Percentiles rank a stretch among this genome's conserved stretches.
Evolutionary conservation across 495 filamentous ascomycete species (phyloP).

Genomic region (Bacidia rubella): DNA sequence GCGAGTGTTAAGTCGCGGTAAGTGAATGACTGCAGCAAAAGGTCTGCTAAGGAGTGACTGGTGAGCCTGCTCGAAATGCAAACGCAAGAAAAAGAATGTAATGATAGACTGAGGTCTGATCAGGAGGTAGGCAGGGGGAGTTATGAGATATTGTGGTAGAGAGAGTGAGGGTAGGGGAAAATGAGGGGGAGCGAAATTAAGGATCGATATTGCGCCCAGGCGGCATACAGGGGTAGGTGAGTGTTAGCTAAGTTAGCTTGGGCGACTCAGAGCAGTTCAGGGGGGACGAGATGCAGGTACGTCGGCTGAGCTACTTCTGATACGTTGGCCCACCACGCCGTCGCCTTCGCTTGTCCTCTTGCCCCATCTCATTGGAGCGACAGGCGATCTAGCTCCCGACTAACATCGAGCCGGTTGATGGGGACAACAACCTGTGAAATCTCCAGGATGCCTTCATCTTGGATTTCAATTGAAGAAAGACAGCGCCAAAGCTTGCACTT

Average conservation of each 20-base stretch:
- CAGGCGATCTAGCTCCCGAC: neutral
- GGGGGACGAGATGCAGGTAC: neutral
- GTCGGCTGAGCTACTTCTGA: neutral
- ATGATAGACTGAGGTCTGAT: constrained; percentile 3
- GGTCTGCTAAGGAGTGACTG: constrained; percentile 21
- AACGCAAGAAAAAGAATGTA: constrained; percentile 17
- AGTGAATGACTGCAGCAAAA: constrained; percentile 29
- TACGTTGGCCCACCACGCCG: neutral
- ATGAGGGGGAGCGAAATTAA: constrained; percentile 4
- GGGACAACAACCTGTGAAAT: neutral
- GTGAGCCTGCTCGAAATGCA: constrained; percentile 19
- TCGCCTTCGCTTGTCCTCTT: neutral
- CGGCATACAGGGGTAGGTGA: neutral
- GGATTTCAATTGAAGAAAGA: neutral
- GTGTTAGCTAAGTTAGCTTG: too few species aligned
- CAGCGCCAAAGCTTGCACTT: neutral
- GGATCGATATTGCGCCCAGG: constrained; percentile 1
- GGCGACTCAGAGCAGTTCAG: too few species aligned
- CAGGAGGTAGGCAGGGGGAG: neutral
- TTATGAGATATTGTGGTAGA: neutral
- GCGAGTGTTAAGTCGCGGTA: constrained; percentile 39
- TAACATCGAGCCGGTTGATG: neutral
- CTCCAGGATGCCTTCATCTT: neutral
- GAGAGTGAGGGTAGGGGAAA: neutral
- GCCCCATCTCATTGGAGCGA: neutral